Base-by-base conservation (phyloP, 2,329 filamentous ascomycete genomes). In the Calonectria fujianensis region DNA sequence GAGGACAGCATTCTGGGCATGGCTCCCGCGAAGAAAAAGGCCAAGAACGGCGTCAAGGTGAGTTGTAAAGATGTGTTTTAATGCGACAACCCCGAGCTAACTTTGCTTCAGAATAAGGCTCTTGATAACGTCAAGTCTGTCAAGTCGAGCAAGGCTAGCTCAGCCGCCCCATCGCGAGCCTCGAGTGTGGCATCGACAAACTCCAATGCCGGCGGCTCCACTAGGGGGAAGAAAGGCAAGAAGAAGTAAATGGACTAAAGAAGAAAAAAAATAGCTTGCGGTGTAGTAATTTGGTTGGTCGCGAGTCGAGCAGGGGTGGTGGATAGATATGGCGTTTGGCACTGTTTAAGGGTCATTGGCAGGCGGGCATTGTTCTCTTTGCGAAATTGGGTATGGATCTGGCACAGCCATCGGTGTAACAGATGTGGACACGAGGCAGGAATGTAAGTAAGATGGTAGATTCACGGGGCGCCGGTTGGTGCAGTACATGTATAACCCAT, bases 11-110 rank as follows among this genome's bases (percentile, higher is more conserved):
- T 96, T 69, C 90, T 97, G 69, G 94, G 94, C 54, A 92, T 94
- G 84, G 93, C 92, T 1, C 95, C 96, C n/a, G 93, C 93, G 1
- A 98, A 98, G 91, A 98, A 98, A 91, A 98, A 97, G 91, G 90
- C 93, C 20, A 97, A 97, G 90, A 95, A 94, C 80, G 93, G 93
- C 69, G 94, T 96, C 75, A 97, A 98, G 91, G 95, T 97, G 89
- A 65, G 77, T 45, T 51, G n/a, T 13, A 61, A 10, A 24, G 24
- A 50, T 31, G 13, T 63, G 32, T 50, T 48, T 29, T 59, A 6
- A 31, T 24, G n/a, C 31, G n/a, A 48, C 18, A 32, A 41, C 32
- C 13, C 67, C 20, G 24, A 52, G 7, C 77, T 82, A 75, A 82
- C 76, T 41, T 37, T 27, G 29, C 20, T 52, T 61, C 77, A 98